Evolutionary conservation across 2,329 filamentous ascomycete species (phyloP), one percentile per base, ranked within the genome.

Genomic region (Ascocoryne sarcoides): DNA sequence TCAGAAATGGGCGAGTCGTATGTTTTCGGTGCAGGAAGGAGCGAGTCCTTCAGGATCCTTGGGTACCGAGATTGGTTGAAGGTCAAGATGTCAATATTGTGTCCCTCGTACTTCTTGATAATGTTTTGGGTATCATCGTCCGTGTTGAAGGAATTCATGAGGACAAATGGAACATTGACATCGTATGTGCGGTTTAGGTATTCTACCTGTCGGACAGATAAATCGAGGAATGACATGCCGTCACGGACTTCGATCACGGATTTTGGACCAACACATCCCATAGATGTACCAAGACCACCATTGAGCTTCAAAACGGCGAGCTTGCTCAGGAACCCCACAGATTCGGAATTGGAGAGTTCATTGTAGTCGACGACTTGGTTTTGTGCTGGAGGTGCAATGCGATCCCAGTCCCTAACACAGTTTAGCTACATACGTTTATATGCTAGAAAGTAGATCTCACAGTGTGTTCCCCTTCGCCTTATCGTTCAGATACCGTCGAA

Each of bases 61-160:
- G 92, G 92, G 74, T 96, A 98, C 59, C 89, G 79, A 50, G 92
- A 98, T 72, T 98, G 92, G 76, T 98, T 98, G 82, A 98, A 98
- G 64, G 92, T 96, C 64, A 96, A 75, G 65, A 98, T 96, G 63
- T 98, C 92, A 61, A 98, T 93, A 65, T 95, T 95, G 79, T 98
- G 92, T 51, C 92, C 92, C 73, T 98, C 90, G 70, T 96, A 98
- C 75, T 98, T 98, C 81, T 98, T 98, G 75, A 98, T 98, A 69
- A 98, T 98, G 68, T 87, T 88, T 49, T 89, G 88, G 37, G 92
- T 98, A 63, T 98, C 92, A 59, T 90, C 79, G 65, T 98, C 89
- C 63, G 92, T 98, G 79, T 98, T 98, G 84, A 98, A 98, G 41
- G 92, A 96, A 82, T 98, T 98, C 92, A 98, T 98, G 57, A 98